Conservation (phyloP, 73 alveolate species). For the Paramecium pentaurelia region DNA sequence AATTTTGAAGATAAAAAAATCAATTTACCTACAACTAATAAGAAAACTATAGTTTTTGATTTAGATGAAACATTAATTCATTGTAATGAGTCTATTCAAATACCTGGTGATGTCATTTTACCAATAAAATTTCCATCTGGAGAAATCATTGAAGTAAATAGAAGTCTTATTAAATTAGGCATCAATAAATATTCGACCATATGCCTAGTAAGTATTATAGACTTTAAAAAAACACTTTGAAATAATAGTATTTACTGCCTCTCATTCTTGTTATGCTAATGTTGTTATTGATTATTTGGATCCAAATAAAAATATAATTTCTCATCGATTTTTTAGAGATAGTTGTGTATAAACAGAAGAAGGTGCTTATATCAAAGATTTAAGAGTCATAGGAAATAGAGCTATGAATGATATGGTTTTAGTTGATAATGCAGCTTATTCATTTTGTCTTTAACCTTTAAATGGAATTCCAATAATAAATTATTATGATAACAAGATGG, state of each 20-base stretch:
- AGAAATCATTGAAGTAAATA: constrained; percentile 55
- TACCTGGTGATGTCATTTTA: constrained; percentile 50
- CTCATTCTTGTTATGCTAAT: constrained; percentile 64
- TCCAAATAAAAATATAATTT: constrained; percentile 53
- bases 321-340: constrained; percentile 61
- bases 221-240: constrained; percentile 55
- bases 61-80: constrained; percentile 64
- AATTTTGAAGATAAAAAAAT: constrained; percentile 47
- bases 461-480: constrained; percentile 59
- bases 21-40: constrained; percentile 13
- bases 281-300: constrained; percentile 64
- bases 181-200: constrained; percentile 65
- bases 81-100: constrained; percentile 44
- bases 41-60: constrained; percentile 56
- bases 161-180: constrained; percentile 29
- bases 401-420: constrained; percentile 48
- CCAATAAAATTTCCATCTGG: constrained; percentile 64
- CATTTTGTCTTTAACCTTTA: constrained; percentile 36
- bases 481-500: constrained; percentile 52
- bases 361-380: constrained; percentile 65
- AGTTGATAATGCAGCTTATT: constrained; percentile 60
- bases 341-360: constrained; percentile 66
- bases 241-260: constrained; percentile 65
- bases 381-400: constrained; percentile 48
- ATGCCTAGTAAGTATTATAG: constrained; percentile 55